These are phyloP conservation scores for Eucalyptus erythrocorys DNA, from an alignment of 345 rosid species.

Conservation along the genomic window DNA sequence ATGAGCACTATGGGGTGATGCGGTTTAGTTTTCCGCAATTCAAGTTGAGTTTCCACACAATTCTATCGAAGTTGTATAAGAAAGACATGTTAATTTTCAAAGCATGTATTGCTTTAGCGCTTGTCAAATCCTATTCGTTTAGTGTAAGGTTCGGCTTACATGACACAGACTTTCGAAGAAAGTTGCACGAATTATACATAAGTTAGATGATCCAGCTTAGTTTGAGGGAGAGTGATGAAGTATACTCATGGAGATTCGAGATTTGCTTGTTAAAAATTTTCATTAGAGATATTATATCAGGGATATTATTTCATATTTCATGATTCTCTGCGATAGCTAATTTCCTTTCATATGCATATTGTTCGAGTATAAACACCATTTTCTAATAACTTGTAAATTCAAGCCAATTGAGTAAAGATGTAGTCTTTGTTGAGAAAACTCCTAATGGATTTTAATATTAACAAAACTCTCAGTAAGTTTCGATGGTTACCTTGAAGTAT, in stretches of 20 bases:
- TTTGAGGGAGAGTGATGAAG: background rate
- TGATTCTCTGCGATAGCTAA: background rate
- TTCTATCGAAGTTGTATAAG: background rate
- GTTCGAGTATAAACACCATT: fast-evolving
- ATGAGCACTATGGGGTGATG: background rate
- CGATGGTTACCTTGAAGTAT: too few relatives aligned
- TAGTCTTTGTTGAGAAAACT: too few relatives aligned
- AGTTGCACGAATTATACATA: fast-evolving
- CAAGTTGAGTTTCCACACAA: background rate
- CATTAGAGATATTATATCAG: background rate
- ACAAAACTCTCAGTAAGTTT: too few relatives aligned
- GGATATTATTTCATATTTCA: background rate
- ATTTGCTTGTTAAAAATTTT: background rate
- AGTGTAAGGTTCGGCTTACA: fast-evolving
- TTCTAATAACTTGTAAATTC: too few relatives aligned
- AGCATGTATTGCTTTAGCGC: background rate
- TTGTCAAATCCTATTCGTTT: fast-evolving
- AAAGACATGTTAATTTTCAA: background rate
- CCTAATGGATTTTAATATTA: too few relatives aligned
- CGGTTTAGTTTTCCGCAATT: background rate
- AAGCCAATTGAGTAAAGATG: too few relatives aligned
- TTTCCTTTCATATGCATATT: background rate
- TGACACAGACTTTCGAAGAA: fast-evolving
- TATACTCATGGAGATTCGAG: background rate
- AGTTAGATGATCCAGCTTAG: fast-evolving